Evolutionary conservation across 345 rosid genomes (phyloP), one percentile per base, ranked within the genome.

Genomic region (Luvunga scandens): DNA sequence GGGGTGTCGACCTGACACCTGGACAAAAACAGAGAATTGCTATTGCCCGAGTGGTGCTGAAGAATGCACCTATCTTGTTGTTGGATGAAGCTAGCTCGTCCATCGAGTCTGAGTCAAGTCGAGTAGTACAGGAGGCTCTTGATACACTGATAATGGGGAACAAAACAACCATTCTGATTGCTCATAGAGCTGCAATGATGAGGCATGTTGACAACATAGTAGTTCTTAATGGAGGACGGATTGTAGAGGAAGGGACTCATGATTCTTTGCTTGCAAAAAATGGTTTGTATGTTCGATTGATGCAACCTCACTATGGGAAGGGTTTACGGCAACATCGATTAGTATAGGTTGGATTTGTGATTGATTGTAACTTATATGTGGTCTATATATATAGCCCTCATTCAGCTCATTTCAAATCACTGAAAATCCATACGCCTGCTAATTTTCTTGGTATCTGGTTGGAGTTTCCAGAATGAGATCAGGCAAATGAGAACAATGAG

Each of bases 21-120:
- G 99, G 99, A 76, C 99, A 96, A 85, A 96, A 96, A 83, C 99
- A 96, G 86, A 90, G 99, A 83, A 91, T 96, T 59, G 98, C 95
- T 22, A 96, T 96, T 73, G 98, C 98, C 39, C 87, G 98, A 36
- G 98, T 94, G 24, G 95, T 96, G 75, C 87, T 96, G 83, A 96
- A 96, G 90, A 96, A 94, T 78, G 99, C 99, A 21, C 99, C 99
- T 22, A 92, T 96, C 67, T 81, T 96, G 78, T 79, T 96, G 79
- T 78, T 96, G 42, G 99, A 96, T 80, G 99, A 96, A 86, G 99
- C 99, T 25, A 96, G 99, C 81, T 92, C 98, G 5, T 88, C 98
- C 59, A 92, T 96, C 1, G 99, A 96, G 83, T 96, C 99, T 2
- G 99, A 96, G 87, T 96, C 98, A 0, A 96, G 99, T 77, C 91